Evolutionary conservation across 2,329 filamentous ascomycete genomes (phyloP).

Genomic region (Triangularia setosa): DNA sequence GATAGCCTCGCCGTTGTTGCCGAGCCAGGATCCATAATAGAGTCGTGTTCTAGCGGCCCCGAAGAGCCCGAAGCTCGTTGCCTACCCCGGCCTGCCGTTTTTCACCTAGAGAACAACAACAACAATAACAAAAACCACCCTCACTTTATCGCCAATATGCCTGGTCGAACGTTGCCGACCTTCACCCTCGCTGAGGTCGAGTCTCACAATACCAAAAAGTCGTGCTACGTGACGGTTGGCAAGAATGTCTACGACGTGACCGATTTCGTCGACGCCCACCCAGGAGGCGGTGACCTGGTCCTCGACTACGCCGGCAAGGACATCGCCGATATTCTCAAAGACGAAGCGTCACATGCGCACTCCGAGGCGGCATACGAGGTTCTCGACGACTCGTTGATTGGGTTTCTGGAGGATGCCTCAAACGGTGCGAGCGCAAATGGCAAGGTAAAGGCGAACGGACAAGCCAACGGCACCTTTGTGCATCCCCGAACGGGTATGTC

Average conservation of each 20-base stretch:
- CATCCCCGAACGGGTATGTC: constrained; percentile 81
- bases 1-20: not conserved
- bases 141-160: constrained; percentile 52
- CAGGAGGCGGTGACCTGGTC: constrained; percentile 83
- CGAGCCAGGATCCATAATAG: not conserved
- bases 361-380: constrained; percentile 95
- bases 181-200: constrained; percentile 78
- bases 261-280: constrained; percentile 83
- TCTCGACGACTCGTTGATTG: constrained; percentile 79
- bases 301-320: constrained; percentile 89
- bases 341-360: constrained; percentile 78
- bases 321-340: constrained; percentile 74
- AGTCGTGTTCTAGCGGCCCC: not conserved
- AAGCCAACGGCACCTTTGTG: constrained; percentile 33
- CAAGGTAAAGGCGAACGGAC: constrained; percentile 32
- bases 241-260: constrained; percentile 93
- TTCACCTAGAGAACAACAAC: not conserved
- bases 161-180: constrained; percentile 75
- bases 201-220: constrained; percentile 72
- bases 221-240: constrained; percentile 90
- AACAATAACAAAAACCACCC: constrained; percentile 7
- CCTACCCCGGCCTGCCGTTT: not conserved
- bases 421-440: constrained; percentile 21
- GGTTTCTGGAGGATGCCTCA: constrained; percentile 61
- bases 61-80: not conserved